A percentile compares a stretch with the other conserved stretches of the same genome.
Conservation (phyloP, 345 rosid genomes). For the Rhizophora mangle region DNA sequence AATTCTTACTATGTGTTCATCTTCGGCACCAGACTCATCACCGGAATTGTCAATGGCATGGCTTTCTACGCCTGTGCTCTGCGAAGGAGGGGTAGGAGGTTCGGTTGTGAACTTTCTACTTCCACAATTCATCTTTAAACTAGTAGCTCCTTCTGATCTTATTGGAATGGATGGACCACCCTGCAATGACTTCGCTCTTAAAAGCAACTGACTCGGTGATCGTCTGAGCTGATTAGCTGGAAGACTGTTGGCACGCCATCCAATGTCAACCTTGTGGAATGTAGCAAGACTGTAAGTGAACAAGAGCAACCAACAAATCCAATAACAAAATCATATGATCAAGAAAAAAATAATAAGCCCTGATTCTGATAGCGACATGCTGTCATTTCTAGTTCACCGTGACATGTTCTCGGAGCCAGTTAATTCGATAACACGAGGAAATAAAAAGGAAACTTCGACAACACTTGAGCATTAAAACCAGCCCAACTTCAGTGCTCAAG, state of each 20-base stretch:
- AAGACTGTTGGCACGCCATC: conserved; percentile 37
- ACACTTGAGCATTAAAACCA: too few relatives aligned
- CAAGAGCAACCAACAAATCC: too few relatives aligned
- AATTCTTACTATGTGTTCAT: conserved; percentile 57
- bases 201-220: conserved; percentile 37
- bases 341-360: too few relatives aligned
- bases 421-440: too few relatives aligned
- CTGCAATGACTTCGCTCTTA: conserved; percentile 29
- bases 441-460: too few relatives aligned
- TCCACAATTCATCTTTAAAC: conserved; percentile 30
- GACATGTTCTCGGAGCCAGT: too few relatives aligned
- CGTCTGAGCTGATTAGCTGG: conserved; percentile 28
- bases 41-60: conserved; percentile 37
- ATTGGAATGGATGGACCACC: conserved; percentile 26
- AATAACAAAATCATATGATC: too few relatives aligned
- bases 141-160: conserved; percentile 55
- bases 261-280: conserved; percentile 47
- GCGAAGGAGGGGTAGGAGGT: conserved; percentile 14
- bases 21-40: conserved; percentile 55
- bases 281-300: conserved; percentile 2
- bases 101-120: conserved; percentile 14
- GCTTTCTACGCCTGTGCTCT: conserved; percentile 11
- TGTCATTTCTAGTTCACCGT: too few relatives aligned
- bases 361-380: too few relatives aligned
- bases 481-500: too few relatives aligned